Conservation (phyloP, 2,329 filamentous ascomycete genomes). For the Venturia effusa region DNA sequence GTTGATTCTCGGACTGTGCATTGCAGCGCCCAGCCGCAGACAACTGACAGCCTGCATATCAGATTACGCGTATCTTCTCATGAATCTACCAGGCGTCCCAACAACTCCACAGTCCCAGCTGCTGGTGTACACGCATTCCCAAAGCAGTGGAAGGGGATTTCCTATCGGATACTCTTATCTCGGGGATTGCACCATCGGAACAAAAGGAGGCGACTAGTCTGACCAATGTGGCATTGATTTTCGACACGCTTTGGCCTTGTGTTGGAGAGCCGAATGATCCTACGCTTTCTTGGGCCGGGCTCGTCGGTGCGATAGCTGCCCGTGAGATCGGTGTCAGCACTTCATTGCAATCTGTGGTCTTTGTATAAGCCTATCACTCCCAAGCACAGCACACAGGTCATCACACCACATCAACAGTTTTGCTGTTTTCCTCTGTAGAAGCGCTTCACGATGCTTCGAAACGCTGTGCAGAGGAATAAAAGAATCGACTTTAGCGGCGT, state of each 20-base stretch:
- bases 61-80: neutral
- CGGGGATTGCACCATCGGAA: neutral
- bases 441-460: neutral
- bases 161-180: neutral
- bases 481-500: too few relatives aligned
- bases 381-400: too few relatives aligned
- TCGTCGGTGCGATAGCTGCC: too few relatives aligned
- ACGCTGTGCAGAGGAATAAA: too few relatives aligned
- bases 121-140: too few relatives aligned
- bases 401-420: too few relatives aligned
- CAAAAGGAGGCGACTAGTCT: neutral
- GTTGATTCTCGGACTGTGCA: neutral
- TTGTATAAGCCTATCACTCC: neutral
- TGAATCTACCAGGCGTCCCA: too few relatives aligned
- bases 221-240: neutral
- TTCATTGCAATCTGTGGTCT: neutral
- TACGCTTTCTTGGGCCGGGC: neutral
- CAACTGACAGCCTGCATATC: neutral
- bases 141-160: neutral
- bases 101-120: neutral
- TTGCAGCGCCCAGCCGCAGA: neutral
- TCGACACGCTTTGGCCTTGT: neutral
- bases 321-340: neutral
- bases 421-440: neutral
- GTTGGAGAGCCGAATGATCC: neutral